A percentile compares a stretch with the other conserved stretches of the same genome.
phyloP scores from a whole-genome alignment of 1,284 basidiomycete species.

The Rhodotorula sp. region DNA sequence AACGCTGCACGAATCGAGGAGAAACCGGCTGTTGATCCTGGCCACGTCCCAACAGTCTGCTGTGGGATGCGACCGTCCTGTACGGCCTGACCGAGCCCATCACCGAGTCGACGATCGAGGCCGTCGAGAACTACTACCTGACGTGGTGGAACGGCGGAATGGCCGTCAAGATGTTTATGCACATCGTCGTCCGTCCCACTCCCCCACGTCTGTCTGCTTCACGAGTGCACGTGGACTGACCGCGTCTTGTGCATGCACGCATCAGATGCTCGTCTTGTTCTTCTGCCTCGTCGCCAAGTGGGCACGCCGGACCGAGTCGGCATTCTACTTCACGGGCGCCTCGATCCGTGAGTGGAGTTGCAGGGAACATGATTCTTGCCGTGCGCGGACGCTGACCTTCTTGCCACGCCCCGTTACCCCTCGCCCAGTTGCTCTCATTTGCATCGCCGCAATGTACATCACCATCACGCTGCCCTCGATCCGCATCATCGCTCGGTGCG shows the following conservation, averaged over 20 bases:
- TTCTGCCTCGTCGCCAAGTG: constrained; percentile 38
- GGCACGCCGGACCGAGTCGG: constrained; percentile 30
- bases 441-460: constrained; percentile 37
- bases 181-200: constrained; percentile 30
- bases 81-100: constrained; percentile 26
- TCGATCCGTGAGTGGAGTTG: constrained; percentile 25
- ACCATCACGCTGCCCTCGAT: constrained; percentile 37
- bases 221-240: not conserved
- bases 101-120: constrained; percentile 14
- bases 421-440: constrained; percentile 30
- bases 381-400: not conserved
- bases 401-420: too few species aligned
- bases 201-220: not conserved
- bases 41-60: not conserved
- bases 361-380: too few species aligned
- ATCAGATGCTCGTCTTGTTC: constrained; percentile 31
- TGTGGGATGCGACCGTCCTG: constrained; percentile 37
- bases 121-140: constrained; percentile 39
- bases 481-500: constrained; percentile 35
- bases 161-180: constrained; percentile 41
- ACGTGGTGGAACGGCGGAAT: constrained; percentile 41
- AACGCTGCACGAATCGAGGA: too few species aligned
- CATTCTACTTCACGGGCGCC: constrained; percentile 38
- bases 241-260: not conserved
- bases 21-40: too few species aligned